Evolutionary conservation across 108 stramenopile genomes (phyloP).

Genomic region (Schizochytrium sp.): DNA sequence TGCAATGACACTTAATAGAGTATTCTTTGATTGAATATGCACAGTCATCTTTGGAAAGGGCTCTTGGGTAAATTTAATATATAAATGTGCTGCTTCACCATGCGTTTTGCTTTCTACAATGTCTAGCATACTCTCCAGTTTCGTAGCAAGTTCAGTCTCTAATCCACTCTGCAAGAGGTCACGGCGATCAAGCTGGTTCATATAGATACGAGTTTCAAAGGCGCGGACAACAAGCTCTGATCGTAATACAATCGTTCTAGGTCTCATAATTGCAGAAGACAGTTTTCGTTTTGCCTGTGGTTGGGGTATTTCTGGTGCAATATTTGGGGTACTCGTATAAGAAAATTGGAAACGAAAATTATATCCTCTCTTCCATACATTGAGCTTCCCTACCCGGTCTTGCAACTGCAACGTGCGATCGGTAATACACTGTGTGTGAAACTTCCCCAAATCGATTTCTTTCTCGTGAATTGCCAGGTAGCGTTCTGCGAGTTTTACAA

Average conservation of each 20-base stretch:
- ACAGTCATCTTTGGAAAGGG: constrained; percentile 4
- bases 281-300: too few species aligned
- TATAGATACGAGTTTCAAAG: neutral
- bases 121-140: neutral
- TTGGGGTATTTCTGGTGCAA: too few species aligned
- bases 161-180: neutral
- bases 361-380: neutral
- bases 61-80: constrained; percentile 23
- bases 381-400: neutral
- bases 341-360: neutral
- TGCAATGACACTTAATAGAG: constrained; percentile 8
- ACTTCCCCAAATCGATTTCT: neutral
- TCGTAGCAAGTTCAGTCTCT: neutral
- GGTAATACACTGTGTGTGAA: neutral
- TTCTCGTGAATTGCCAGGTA: neutral
- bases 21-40: neutral
- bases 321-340: neutral
- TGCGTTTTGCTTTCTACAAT: neutral
- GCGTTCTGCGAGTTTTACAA: neutral
- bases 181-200: constrained; percentile 12
- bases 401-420: neutral
- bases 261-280: too few species aligned
- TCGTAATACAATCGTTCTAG: neutral
- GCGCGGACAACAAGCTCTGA: neutral
- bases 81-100: neutral